A percentile compares a stretch with the other conserved stretches of the same genome.
phyloP scores from a whole-genome alignment of 164 flowering plant genomes.

The Akebia trifoliata region DNA sequence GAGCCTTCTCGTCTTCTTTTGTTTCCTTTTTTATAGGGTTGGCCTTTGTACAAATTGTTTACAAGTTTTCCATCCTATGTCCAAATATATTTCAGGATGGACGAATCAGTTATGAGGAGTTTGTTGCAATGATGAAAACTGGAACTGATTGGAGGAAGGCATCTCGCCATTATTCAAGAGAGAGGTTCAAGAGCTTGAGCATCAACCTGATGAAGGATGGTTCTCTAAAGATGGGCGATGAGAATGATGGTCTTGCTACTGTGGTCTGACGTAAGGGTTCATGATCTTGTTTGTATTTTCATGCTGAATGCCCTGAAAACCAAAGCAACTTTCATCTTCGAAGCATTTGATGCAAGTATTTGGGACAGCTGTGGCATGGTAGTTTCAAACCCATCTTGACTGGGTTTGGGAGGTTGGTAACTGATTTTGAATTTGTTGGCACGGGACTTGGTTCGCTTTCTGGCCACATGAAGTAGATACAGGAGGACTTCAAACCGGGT shows the following conservation, averaged over 20 bases:
- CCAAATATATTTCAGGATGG: slow-evolving; percentile 74
- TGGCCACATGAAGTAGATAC: slow-evolving; percentile 3
- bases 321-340: background rate
- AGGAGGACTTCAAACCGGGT: background rate
- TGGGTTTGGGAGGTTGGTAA: slow-evolving; percentile 3
- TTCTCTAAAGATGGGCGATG: slow-evolving; percentile 68
- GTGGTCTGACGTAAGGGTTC: slow-evolving; percentile 27
- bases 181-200: slow-evolving; percentile 94
- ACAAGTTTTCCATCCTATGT: no score
- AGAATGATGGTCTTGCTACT: slow-evolving; percentile 43
- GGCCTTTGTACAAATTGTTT: no score
- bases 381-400: background rate
- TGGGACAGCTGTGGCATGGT: background rate
- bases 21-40: no score
- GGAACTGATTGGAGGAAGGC: slow-evolving; percentile 99
- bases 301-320: slow-evolving; percentile 1
- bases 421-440: background rate
- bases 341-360: background rate
- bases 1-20: background rate
- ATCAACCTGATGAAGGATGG: slow-evolving; percentile 95
- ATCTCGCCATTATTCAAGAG: slow-evolving; percentile 91
- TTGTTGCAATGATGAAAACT: slow-evolving; percentile 96
- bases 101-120: slow-evolving; percentile 82
- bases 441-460: background rate
- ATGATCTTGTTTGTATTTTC: slow-evolving; percentile 4